These are phyloP conservation scores for Penicillium cataractarum DNA, from an alignment of 495 filamentous ascomycete genomes.

Conservation along the genomic window DNA sequence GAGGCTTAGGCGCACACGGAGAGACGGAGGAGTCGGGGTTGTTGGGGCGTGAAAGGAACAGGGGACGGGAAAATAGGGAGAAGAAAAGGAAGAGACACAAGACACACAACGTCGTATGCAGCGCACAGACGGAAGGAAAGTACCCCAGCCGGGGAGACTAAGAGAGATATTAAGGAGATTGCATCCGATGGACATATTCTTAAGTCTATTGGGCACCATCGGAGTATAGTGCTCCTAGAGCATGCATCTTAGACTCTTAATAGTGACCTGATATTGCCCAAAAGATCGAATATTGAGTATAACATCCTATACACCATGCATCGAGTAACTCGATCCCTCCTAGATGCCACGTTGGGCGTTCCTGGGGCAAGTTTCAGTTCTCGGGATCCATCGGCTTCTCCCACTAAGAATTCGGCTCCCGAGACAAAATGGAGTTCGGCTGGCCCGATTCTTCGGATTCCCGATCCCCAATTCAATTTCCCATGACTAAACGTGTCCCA, in stretches of 20 bases:
- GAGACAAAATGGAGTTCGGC: neutral
- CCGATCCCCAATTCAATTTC: neutral
- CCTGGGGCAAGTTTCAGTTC: neutral
- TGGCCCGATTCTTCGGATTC: neutral
- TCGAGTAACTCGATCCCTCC: neutral
- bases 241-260: neutral
- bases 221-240: neutral
- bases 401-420: constrained; percentile 1
- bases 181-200: neutral
- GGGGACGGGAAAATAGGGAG: constrained; percentile 14
- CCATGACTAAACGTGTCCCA: neutral
- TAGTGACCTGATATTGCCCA: neutral
- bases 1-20: constrained; percentile 23
- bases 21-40: constrained; percentile 11
- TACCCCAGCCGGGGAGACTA: neutral
- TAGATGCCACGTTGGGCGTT: neutral
- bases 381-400: constrained; percentile 5
- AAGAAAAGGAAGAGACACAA: neutral
- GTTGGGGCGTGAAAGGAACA: constrained; percentile 4
- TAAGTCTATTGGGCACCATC: neutral
- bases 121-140: neutral
- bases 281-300: neutral
- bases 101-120: constrained; percentile 10
- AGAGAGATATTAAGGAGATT: neutral
- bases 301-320: neutral